These are phyloP conservation scores for Elaeagnus macrophylla DNA, from an alignment of 306 rosid genomes.

Conservation along the genomic window DNA sequence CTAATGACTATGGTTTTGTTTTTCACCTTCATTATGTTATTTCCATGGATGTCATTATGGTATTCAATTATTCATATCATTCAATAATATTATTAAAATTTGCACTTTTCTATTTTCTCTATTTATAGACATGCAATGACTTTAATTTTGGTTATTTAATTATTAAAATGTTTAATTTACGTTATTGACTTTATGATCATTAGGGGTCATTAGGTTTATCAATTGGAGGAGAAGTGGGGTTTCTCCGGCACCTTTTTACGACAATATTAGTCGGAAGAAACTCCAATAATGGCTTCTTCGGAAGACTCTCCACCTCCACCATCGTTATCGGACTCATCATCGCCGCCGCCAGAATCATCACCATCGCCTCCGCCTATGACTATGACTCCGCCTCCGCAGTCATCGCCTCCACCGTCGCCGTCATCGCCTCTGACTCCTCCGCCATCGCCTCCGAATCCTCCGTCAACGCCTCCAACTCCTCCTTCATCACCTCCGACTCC, in stretches of 20 bases:
- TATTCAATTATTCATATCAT: too few relatives aligned
- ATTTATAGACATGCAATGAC: too few relatives aligned
- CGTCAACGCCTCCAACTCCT: slow-evolving; percentile 15
- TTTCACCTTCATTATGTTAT: too few relatives aligned
- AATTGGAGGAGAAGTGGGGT: slow-evolving; percentile 33
- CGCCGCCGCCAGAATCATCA: slow-evolving; percentile 10
- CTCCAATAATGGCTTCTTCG: slow-evolving; percentile 40
- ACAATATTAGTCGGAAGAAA: slow-evolving; percentile 16
- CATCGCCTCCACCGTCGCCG: slow-evolving; percentile 8
- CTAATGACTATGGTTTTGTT: too few relatives aligned
- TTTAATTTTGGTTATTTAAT: neutral
- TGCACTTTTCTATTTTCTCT: too few relatives aligned
- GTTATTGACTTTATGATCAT: neutral
- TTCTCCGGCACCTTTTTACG: slow-evolving; percentile 29
- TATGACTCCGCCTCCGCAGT: neutral
- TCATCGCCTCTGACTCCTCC: neutral
- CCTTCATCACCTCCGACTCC: slow-evolving; percentile 21
- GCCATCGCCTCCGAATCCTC: slow-evolving; percentile 15
- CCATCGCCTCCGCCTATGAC: neutral
- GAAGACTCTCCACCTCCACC: slow-evolving; percentile 10
- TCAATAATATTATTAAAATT: too few relatives aligned
- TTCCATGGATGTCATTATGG: too few relatives aligned
- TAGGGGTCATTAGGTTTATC: slow-evolving; percentile 12
- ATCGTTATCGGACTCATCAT: neutral
- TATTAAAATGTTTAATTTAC: neutral